Evolutionary conservation across 108 stramenopile species (phyloP).

Genomic region (Pseudonitzschia pungens): DNA sequence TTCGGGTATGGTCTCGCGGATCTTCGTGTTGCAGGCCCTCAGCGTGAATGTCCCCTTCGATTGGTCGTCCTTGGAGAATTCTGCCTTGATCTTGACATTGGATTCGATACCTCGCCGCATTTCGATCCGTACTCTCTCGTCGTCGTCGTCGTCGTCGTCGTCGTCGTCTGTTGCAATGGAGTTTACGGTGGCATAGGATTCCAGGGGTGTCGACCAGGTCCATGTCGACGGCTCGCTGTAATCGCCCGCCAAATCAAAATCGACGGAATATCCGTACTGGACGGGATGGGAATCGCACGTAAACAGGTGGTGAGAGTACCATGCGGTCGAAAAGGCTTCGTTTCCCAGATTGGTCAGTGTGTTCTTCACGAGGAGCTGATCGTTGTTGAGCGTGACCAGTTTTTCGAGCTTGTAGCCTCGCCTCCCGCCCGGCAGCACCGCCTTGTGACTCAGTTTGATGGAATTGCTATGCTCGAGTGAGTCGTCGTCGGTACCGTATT

Average conservation of each 20-base stretch:
- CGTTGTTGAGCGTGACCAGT: slow-evolving; percentile 48
- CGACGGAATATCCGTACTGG: slow-evolving; percentile 57
- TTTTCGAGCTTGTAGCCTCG: slow-evolving; percentile 67
- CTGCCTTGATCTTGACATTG: slow-evolving; percentile 73
- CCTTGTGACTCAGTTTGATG: slow-evolving; percentile 56
- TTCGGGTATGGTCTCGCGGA: slow-evolving; percentile 61
- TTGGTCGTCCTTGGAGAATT: slow-evolving; percentile 63
- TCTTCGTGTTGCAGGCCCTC: slow-evolving; percentile 58
- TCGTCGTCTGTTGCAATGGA: not conserved
- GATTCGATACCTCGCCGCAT: slow-evolving; percentile 55
- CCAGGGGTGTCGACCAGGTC: slow-evolving; percentile 65
- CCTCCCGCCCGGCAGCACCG: slow-evolving; percentile 27
- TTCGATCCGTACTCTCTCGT: slow-evolving; percentile 47
- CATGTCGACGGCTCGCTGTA: slow-evolving; percentile 75
- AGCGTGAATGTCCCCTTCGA: slow-evolving; percentile 59
- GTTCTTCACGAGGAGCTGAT: slow-evolving; percentile 58
- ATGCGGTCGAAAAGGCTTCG: slow-evolving; percentile 71
- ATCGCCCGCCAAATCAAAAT: slow-evolving; percentile 50
- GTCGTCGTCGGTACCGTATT: slow-evolving; percentile 19
- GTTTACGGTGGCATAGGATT: slow-evolving; percentile 52
- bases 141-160: not conserved
- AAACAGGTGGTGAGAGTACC: slow-evolving; percentile 87
- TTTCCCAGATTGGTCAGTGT: slow-evolving; percentile 67
- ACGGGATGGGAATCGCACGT: slow-evolving; percentile 68
- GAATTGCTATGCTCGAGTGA: slow-evolving; percentile 28